These are phyloP conservation scores for Pleurostoma richardsiae DNA, from an alignment of 2,329 filamentous ascomycete genomes.

Conservation along the genomic window DNA sequence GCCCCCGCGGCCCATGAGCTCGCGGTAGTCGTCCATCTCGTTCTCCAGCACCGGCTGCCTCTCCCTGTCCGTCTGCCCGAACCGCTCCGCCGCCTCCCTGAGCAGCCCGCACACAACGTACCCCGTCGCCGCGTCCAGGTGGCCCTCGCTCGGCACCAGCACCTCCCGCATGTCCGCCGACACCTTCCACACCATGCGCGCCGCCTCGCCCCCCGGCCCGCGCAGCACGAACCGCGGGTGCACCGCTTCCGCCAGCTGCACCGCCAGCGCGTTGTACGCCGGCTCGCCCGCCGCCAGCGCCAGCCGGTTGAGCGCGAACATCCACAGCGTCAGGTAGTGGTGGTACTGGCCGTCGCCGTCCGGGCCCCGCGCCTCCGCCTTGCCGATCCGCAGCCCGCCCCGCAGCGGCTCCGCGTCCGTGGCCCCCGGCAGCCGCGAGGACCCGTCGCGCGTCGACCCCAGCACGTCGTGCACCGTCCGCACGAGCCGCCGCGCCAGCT, in stretches of 20 bases:
- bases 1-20: constrained; percentile 39
- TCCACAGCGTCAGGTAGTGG: constrained; percentile 58
- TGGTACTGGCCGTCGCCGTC: constrained; percentile 58
- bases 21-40: constrained; percentile 48
- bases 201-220: constrained; percentile 6
- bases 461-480: constrained; percentile 46
- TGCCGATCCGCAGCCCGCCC: constrained; percentile 55
- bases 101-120: constrained; percentile 44
- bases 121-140: constrained; percentile 51
- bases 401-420: constrained; percentile 43
- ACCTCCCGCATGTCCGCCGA: constrained; percentile 39
- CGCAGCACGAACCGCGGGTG: constrained; percentile 44
- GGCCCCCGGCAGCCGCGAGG: constrained; percentile 40
- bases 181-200: constrained; percentile 51
- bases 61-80: constrained; percentile 14
- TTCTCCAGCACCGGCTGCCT: constrained; percentile 27
- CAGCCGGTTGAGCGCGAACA: constrained; percentile 55
- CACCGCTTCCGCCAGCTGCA: constrained; percentile 29
- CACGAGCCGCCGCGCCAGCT: constrained; percentile 41
- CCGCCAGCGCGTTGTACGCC: constrained; percentile 17
- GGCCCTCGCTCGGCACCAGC: constrained; percentile 46
- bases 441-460: constrained; percentile 44
- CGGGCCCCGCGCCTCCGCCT: constrained; percentile 37
- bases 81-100: constrained; percentile 29
- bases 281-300: constrained; percentile 38